These are phyloP conservation scores for Zymoseptoria passerinii DNA, from an alignment of 2,329 filamentous ascomycete species.

Conservation along the genomic window DNA sequence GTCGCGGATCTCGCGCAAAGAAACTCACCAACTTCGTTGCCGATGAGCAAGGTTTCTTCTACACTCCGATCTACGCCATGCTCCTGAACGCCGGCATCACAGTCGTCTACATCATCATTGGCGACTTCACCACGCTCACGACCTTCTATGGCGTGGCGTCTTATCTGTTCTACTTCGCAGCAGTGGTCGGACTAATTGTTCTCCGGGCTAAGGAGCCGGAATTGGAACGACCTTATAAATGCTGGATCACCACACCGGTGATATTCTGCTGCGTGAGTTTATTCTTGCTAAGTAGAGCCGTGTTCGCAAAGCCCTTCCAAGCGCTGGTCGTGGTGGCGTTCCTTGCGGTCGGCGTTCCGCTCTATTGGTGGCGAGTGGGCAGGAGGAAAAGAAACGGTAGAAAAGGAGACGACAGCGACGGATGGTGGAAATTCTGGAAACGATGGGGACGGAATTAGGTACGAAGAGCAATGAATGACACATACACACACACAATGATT, in stretches of 20 bases:
- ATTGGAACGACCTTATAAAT: conserved; percentile 83
- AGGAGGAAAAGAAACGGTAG: conserved; percentile 38
- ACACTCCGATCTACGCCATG: conserved; percentile 90
- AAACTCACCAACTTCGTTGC: conserved; percentile 56
- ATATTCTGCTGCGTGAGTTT: conserved; percentile 97
- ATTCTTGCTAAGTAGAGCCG: conserved; percentile 78
- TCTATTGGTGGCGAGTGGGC: conserved; percentile 82
- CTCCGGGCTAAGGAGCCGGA: conserved; percentile 78
- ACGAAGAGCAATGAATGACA: neutral
- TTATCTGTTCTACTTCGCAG: conserved; percentile 95
- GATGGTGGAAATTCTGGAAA: conserved; percentile 38
- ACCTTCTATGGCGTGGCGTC: conserved; percentile 97
- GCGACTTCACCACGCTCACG: conserved; percentile 83
- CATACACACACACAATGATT: neutral
- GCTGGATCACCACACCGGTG: conserved; percentile 94
- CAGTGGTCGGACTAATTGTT: conserved; percentile 86
- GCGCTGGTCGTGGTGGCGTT: conserved; percentile 81
- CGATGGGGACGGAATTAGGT: conserved; percentile 29
- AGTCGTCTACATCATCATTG: conserved; percentile 67
- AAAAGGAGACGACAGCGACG: conserved; percentile 17
- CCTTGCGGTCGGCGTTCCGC: conserved; percentile 70
- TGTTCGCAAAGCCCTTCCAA: conserved; percentile 86
- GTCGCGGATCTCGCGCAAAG: conserved; percentile 47
- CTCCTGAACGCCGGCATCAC: conserved; percentile 70
- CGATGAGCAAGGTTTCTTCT: conserved; percentile 76